These are phyloP conservation scores for Camelina laxa DNA, from an alignment of 345 rosid species.

Conservation along the genomic window DNA sequence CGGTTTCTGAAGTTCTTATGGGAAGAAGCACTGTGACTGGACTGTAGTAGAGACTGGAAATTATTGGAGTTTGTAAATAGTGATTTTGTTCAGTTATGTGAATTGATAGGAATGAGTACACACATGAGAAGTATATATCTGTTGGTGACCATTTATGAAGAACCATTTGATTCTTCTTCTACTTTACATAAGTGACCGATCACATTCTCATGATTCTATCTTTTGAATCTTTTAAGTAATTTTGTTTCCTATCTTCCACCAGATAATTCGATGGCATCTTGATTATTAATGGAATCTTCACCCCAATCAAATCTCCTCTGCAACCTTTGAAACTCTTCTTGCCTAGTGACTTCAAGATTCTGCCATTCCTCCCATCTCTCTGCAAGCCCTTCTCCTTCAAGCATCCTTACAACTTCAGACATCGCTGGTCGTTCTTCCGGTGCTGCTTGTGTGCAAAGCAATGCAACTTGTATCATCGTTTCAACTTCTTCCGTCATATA, in stretches of 20 bases:
- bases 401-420: slow-evolving; percentile 98
- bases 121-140: too few species aligned
- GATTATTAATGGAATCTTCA: slow-evolving; percentile 83
- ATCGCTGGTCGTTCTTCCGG: slow-evolving; percentile 93
- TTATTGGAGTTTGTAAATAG: not conserved
- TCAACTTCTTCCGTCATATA: slow-evolving; percentile 65
- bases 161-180: slow-evolving; percentile 32
- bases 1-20: not conserved
- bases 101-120: too few species aligned
- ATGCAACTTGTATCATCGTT: slow-evolving; percentile 90
- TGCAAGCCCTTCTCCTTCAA: slow-evolving; percentile 97
- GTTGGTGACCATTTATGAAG: too few species aligned
- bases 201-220: slow-evolving; percentile 15
- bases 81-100: too few species aligned
- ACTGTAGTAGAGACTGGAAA: not conserved
- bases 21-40: not conserved
- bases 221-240: not conserved
- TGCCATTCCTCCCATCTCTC: slow-evolving; percentile 99
- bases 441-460: slow-evolving; percentile 84
- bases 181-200: slow-evolving; percentile 10
- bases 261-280: slow-evolving; percentile 87
- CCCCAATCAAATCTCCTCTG: slow-evolving; percentile 93
- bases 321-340: slow-evolving; percentile 84
- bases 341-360: slow-evolving; percentile 78
- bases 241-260: slow-evolving; percentile 71